phyloP scores from a whole-genome alignment of 2,329 filamentous ascomycete species.

The Scorias spongiosa region DNA sequence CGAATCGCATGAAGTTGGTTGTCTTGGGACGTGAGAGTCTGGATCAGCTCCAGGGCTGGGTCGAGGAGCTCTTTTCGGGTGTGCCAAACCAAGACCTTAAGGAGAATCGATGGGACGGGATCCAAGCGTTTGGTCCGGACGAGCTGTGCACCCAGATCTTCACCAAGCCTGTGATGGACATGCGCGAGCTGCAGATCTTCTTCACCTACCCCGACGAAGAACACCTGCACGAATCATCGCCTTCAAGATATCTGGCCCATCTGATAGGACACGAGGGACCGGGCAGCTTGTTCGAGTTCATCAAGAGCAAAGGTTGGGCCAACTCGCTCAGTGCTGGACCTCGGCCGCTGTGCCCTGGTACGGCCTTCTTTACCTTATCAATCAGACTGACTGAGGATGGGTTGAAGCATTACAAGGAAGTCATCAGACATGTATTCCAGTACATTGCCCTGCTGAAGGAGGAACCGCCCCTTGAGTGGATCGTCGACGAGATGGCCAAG shows the following conservation, averaged over 20 bases:
- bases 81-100: conserved; percentile 70
- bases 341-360: conserved; percentile 62
- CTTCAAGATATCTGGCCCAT: conserved; percentile 74
- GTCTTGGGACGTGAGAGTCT: conserved; percentile 69
- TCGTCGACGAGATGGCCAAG: conserved; percentile 80
- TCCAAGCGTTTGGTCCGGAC: conserved; percentile 43
- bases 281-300: conserved; percentile 76
- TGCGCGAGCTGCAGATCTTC: conserved; percentile 59
- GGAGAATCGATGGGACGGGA: conserved; percentile 49
- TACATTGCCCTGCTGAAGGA: conserved; percentile 81
- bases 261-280: conserved; percentile 86
- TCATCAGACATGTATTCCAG: conserved; percentile 74
- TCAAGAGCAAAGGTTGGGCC: conserved; percentile 83
- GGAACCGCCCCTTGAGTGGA: conserved; percentile 72
- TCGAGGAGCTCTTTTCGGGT: conserved; percentile 64
- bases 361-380: conserved; percentile 64
- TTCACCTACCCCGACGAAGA: conserved; percentile 84
- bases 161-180: conserved; percentile 84
- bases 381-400: conserved; percentile 75
- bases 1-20: conserved; percentile 85
- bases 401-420: conserved; percentile 64
- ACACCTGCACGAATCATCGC: conserved; percentile 60
- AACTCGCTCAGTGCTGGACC: conserved; percentile 68
- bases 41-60: conserved; percentile 72
- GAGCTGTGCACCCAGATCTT: conserved; percentile 60